phyloP scores from a whole-genome alignment of 805 yeast genomes.

The Candida gorgasii region DNA sequence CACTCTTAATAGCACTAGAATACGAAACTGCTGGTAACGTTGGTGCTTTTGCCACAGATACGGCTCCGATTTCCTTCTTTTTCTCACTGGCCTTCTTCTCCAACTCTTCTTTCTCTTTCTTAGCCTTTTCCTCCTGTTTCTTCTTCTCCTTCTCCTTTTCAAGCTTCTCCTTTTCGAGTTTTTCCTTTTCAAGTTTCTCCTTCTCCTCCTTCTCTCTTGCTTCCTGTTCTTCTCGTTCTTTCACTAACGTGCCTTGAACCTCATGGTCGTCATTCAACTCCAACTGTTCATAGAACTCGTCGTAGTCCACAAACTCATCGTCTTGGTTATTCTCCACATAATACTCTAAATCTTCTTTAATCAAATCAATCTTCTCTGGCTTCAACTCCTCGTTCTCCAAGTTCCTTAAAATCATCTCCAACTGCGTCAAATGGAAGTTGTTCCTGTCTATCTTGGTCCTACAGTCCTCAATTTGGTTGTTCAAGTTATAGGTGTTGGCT shows the following conservation, averaged over 20 bases:
- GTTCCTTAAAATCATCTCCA: constrained; percentile 75
- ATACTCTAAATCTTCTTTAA: constrained; percentile 88
- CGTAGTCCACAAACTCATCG: constrained; percentile 91
- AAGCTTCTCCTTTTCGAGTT: constrained; percentile 6
- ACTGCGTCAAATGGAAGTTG: constrained; percentile 70
- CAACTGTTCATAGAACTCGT: constrained; percentile 85
- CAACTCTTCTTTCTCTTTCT: constrained; percentile 8
- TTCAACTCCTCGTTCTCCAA: constrained; percentile 80
- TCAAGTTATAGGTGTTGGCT: constrained; percentile 47
- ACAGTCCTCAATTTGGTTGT: constrained; percentile 60
- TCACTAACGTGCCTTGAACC: constrained; percentile 23
- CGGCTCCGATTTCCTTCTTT: constrained; percentile 8
- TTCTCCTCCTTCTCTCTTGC: constrained; percentile 13
- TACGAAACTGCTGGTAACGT: constrained; percentile 9
- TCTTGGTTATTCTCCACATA: constrained; percentile 93
- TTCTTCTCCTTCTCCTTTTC: constrained; percentile 7
- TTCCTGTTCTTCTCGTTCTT: constrained; percentile 19
- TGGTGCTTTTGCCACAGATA: constrained; percentile 15
- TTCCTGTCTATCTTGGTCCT: constrained; percentile 70
- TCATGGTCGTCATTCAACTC: constrained; percentile 53
- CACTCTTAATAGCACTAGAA: constrained; percentile 14
- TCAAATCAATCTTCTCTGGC: constrained; percentile 70
- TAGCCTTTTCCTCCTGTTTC: constrained; percentile 6
- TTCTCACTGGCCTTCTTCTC: constrained; percentile 15
- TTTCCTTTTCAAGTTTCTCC: constrained; percentile 15